A percentile compares a stretch with the other conserved stretches of the same genome.
These are phyloP conservation scores for Plasmopara muralis DNA, from an alignment of 352 stramenopile species.

Conservation along the genomic window DNA sequence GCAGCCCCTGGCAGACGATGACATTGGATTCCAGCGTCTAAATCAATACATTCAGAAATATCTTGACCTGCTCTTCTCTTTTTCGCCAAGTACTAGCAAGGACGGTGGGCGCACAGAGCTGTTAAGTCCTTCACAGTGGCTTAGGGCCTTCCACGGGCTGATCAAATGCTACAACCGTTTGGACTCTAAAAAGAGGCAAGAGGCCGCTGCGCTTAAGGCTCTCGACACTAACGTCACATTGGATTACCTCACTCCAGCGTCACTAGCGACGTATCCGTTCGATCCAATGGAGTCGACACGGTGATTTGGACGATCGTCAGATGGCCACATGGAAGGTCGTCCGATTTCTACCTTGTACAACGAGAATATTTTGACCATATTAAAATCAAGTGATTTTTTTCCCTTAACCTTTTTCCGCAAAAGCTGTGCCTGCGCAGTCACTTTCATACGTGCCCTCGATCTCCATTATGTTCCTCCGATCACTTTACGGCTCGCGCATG, in stretches of 20 bases:
- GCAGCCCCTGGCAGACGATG: constrained; percentile 42
- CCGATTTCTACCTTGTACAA: constrained; percentile 11
- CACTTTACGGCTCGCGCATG: constrained; percentile 73
- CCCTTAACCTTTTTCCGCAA: constrained; percentile 12
- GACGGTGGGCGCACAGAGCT: constrained; percentile 43
- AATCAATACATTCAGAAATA: constrained; percentile 54
- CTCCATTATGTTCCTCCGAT: constrained; percentile 64
- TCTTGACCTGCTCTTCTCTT: constrained; percentile 49
- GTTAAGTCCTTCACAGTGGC: constrained; percentile 49
- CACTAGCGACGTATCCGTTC: constrained; percentile 13
- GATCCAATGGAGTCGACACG: constrained; percentile 15
- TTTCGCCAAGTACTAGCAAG: constrained; percentile 22
- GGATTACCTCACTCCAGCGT: constrained; percentile 9
- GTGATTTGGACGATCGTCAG: constrained; percentile 4
- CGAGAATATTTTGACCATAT: not conserved
- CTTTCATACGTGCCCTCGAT: no score
- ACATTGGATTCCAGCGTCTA: constrained; percentile 47
- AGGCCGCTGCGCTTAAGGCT: constrained; percentile 16
- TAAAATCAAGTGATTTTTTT: constrained; percentile 4
- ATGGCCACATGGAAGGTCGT: not conserved
- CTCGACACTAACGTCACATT: not conserved
- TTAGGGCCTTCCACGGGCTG: constrained; percentile 52
- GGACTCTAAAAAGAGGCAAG: constrained; percentile 42
- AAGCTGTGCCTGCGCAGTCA: constrained; percentile 13
- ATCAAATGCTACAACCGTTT: constrained; percentile 52